Evolutionary conservation across 208 protist species (phyloP).

Genomic region (Trypanosomatidae sp.): DNA sequence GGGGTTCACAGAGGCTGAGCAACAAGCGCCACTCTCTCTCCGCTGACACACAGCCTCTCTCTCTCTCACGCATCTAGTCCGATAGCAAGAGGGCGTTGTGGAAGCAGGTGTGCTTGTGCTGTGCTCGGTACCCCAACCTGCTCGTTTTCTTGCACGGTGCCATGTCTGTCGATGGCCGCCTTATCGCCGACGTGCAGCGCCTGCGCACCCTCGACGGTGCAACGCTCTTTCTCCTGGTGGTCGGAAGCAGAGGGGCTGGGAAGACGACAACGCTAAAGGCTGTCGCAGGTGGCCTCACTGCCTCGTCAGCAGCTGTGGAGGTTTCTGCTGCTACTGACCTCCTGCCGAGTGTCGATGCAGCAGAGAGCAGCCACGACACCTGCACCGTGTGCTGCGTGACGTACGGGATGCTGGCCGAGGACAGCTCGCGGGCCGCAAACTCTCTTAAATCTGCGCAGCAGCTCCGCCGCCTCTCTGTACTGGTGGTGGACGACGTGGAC

Average conservation of each 20-base stretch:
- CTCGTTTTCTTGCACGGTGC: too few relatives aligned
- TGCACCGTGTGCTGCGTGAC: conserved; percentile 15
- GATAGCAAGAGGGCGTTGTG: too few relatives aligned
- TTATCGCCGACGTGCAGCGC: conserved; percentile 31
- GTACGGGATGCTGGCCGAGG: conserved; percentile 7
- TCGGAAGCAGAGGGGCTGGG: conserved; percentile 26
- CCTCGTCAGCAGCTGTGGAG: not conserved
- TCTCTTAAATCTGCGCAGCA: too few relatives aligned
- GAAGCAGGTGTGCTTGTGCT: too few relatives aligned
- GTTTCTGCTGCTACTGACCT: too few relatives aligned
- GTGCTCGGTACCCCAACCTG: not conserved
- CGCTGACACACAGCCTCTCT: too few relatives aligned
- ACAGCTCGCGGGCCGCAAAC: not conserved
- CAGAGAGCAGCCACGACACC: not conserved
- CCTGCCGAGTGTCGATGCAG: too few relatives aligned
- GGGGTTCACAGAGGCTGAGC: too few relatives aligned
- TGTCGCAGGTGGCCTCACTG: conserved; percentile 17
- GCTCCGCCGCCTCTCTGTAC: conserved; percentile 31
- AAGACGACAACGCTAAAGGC: conserved; percentile 32
- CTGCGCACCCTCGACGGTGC: conserved; percentile 8
- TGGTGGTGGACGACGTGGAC: conserved; percentile 66
- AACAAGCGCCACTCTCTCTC: too few relatives aligned
- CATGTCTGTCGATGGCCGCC: conserved; percentile 29
- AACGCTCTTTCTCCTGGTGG: conserved; percentile 30
- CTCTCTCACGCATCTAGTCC: too few relatives aligned